Conservation (phyloP, 1,139 yeast species). For the Candida labiduridarum region DNA sequence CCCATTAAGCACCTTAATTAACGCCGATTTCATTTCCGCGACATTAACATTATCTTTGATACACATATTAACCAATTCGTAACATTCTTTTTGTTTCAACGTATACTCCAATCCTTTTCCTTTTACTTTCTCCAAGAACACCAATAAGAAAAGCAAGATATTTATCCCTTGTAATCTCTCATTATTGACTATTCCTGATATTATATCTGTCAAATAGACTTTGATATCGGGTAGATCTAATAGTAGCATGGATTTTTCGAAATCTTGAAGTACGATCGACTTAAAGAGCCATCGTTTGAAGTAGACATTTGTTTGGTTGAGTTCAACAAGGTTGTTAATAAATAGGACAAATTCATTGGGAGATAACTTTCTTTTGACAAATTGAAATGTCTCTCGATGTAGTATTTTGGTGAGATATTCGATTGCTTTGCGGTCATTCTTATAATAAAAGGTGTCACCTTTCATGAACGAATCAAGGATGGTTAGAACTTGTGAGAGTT, state of each 20-base stretch:
- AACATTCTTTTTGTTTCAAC: slow-evolving; percentile 18
- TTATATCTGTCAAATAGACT: slow-evolving; percentile 22
- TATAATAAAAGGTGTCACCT: slow-evolving; percentile 17
- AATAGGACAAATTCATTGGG: slow-evolving; percentile 14
- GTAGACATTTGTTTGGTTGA: slow-evolving; percentile 18
- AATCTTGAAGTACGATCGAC: slow-evolving; percentile 29
- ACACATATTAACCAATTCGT: slow-evolving; percentile 16
- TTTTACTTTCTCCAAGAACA: slow-evolving; percentile 17
- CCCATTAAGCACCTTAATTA: slow-evolving; percentile 13
- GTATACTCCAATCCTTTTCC: slow-evolving; percentile 23
- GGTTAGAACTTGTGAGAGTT: slow-evolving; percentile 21
- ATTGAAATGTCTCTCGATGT: slow-evolving; percentile 23
- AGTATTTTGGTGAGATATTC: slow-evolving; percentile 11
- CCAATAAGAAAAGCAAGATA: slow-evolving; percentile 20
- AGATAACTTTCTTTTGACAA: slow-evolving; percentile 17
- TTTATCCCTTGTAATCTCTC: slow-evolving; percentile 17
- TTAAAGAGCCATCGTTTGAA: slow-evolving; percentile 26
- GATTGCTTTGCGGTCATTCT: slow-evolving; percentile 7
- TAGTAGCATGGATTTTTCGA: slow-evolving; percentile 24
- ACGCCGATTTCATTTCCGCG: slow-evolving; percentile 12
- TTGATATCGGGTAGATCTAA: slow-evolving; percentile 21
- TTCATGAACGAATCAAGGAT: slow-evolving; percentile 15
- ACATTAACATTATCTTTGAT: neutral
- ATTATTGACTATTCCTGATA: slow-evolving; percentile 30
- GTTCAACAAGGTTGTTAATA: slow-evolving; percentile 18